Evolutionary conservation across 495 filamentous ascomycete species (phyloP), one percentile per base, ranked within the genome.

Genomic region (Talaromyces thailandensis): DNA sequence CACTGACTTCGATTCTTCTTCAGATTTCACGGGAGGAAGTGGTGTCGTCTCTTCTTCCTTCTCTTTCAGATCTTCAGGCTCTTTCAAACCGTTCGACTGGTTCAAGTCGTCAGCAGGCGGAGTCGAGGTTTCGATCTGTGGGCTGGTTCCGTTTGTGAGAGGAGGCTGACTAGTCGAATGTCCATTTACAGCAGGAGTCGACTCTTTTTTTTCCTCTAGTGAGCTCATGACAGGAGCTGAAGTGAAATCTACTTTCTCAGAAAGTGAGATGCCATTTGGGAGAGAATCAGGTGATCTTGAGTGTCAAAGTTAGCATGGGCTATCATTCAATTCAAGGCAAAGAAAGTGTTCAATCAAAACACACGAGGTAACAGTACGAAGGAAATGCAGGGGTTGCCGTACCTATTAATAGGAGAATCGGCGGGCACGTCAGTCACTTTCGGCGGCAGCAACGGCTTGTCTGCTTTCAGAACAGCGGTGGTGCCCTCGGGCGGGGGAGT

Each of bases 401-500:
- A 63, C 62, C 62, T 58, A 45, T 62, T 62, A 29, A 62, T 18
- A 26, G 60, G 32, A 29, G 62, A 58, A 43, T 66, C 66, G n/a
- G 71, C 70, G 23, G 76, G 66, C 23, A 67, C 64, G 57, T 72
- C 76, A 64, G 71, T 75, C 26, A 76, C 74, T 60, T 75, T 74
- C 25, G 74, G 76, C 58, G 74, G 75, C 60, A 76, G 64, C 71
- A 76, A 75, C 69, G 73, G 75, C 73, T 80, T 79, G 60, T 77
- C 76, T 70, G 77, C 75, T 70, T 79, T 80, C 48, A 73, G 24
- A 14, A 57, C 58, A 32, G 67, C 58, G 64, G 72, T 67, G 64
- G 71, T 53, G 52, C 70, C 75, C 74, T 80, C 77, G 31, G 77
- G 76, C 72, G 77, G 77, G 71, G 77, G 77, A 58, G 77, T 80